Evolutionary conservation across 768 basidiomycete genomes (phyloP).

Genomic region (Rhizopogon sp.): DNA sequence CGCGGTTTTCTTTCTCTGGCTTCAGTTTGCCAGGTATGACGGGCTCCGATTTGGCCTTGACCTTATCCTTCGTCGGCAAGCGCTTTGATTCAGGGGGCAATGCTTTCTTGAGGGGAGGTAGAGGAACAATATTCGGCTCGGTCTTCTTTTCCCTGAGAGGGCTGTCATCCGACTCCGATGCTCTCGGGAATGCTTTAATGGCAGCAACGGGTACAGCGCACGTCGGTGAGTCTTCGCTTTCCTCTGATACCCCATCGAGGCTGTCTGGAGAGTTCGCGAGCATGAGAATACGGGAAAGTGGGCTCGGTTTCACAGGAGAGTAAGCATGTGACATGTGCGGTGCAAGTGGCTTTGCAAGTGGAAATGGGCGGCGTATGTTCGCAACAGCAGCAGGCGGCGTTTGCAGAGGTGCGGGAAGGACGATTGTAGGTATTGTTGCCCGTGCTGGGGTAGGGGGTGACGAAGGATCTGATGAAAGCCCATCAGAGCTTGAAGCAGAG

Average conservation of each 20-base stretch:
- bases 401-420: conserved; percentile 3
- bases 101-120: conserved; percentile 22
- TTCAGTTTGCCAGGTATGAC: conserved; percentile 22
- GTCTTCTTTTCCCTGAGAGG: conserved; percentile 50
- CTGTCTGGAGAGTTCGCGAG: conserved; percentile 56
- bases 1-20: conserved; percentile 31
- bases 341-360: conserved; percentile 66
- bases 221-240: conserved; percentile 19
- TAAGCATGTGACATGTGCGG: conserved; percentile 75
- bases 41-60: conserved; percentile 29
- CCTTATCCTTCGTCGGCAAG: conserved; percentile 35
- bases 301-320: conserved; percentile 76
- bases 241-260: conserved; percentile 15
- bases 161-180: conserved; percentile 44
- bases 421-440: conserved; percentile 3
- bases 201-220: conserved; percentile 5
- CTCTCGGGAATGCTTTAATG: conserved; percentile 27
- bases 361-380: conserved; percentile 47
- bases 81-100: conserved; percentile 11
- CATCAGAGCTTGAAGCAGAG: neutral
- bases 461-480: conserved; percentile 2
- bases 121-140: conserved; percentile 24
- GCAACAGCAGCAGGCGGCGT: conserved; percentile 18
- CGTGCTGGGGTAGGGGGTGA: conserved; percentile 7
- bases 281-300: conserved; percentile 75